Percentiles rank a stretch among this genome's conserved stretches.
phyloP scores from a whole-genome alignment of 2,329 filamentous ascomycete species.

The Clonostachys chloroleuca region DNA sequence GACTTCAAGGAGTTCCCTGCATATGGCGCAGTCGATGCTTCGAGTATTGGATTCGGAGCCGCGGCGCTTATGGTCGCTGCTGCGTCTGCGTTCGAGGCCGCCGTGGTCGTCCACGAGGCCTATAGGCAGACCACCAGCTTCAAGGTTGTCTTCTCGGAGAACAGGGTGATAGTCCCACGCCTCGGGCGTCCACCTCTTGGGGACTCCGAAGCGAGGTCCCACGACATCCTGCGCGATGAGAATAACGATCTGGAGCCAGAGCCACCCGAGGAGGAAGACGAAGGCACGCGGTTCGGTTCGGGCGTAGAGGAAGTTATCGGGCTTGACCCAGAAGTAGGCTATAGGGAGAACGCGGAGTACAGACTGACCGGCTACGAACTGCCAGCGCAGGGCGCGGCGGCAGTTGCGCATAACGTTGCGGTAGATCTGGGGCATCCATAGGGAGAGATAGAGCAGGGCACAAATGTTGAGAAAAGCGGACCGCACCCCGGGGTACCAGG shows the following conservation, averaged over 20 bases:
- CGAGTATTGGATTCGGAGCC: constrained; percentile 20
- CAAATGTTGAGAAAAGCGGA: constrained; percentile 58
- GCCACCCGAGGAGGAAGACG: constrained; percentile 60
- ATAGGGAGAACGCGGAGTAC: constrained; percentile 74
- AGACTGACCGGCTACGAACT: constrained; percentile 83
- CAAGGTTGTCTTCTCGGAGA: constrained; percentile 74
- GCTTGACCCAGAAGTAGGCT: constrained; percentile 76
- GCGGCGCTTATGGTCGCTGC: constrained; percentile 8
- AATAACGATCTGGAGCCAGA: constrained; percentile 80
- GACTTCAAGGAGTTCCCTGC: constrained; percentile 86
- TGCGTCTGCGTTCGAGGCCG: constrained; percentile 23
- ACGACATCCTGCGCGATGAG: constrained; percentile 80
- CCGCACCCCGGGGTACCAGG: constrained; percentile 54
- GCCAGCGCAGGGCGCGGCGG: constrained; percentile 85
- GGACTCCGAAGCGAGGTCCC: constrained; percentile 83
- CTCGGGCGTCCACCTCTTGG: constrained; percentile 61
- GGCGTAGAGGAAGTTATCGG: constrained; percentile 78
- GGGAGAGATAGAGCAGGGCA: constrained; percentile 74
- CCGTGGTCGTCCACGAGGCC: constrained; percentile 38
- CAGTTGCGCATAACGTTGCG: constrained; percentile 90
- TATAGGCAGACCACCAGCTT: constrained; percentile 77
- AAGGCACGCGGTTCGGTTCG: constrained; percentile 64
- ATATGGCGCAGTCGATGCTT: constrained; percentile 89
- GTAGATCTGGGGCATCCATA: constrained; percentile 90
- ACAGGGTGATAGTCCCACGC: constrained; percentile 96